Base-by-base conservation (phyloP, 2,329 filamentous ascomycete genomes). In the Tricladium varicosporioides region DNA sequence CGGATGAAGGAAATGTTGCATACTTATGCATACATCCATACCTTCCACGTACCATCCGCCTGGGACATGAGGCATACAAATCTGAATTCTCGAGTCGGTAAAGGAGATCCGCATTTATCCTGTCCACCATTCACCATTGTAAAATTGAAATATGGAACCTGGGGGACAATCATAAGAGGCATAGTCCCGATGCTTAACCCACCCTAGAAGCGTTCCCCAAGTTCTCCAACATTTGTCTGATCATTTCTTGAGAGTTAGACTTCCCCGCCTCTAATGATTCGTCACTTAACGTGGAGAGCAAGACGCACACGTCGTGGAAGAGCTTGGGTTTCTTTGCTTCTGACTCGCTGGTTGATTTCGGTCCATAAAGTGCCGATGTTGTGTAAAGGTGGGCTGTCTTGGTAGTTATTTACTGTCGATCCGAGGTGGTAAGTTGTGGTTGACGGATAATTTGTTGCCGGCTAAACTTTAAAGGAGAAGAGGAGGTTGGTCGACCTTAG, bases 361-460 rank as follows among this genome's bases (percentile, higher is more conserved):
- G 22, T 27, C 7, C 22, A 27, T 27, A 27, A 4, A 27, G 22
- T 3, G 22, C 22, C 22, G 22, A 27, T 27, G 22, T 27, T 27
- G 22, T 27, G 22, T 7, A 27, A 27, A 27, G 22, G 22, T 27
- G 22, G 22, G 22, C 22, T 27, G 22, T 27, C 22, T 27, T 27
- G 22, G 22, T 27, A 27, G 22, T 27, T 27, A 7, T 27, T 27
- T 27, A 7, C 22, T 27, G 22, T 27, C 22, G 22, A 27, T 27
- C 22, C 7, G 22, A 27, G 22, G 22, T 7, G 22, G 7, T 27
- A 7, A 27, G 22, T 27, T 27, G 16, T 54, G 58, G 33, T 57
- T 57, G 58, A 53, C 55, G 58, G 58, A 54, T 53, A 60, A 60
- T 46, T 51, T n/a, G 10, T 19, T 33, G 48, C 31, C 47, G 48